Conservation (phyloP, 306 rosid species). For the Delonix regia region DNA sequence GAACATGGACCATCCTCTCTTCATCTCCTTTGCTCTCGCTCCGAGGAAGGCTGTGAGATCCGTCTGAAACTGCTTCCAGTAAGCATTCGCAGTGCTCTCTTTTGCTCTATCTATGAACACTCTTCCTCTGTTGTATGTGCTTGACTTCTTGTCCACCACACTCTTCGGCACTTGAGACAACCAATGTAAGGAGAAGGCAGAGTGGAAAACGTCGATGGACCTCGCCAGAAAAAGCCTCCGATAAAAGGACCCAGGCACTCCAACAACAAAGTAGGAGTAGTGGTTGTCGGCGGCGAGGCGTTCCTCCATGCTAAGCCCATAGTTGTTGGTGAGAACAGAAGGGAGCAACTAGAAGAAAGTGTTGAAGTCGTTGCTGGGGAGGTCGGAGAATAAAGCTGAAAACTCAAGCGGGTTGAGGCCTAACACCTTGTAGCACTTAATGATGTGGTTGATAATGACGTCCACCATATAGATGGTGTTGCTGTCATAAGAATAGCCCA, state of each 20-base stretch:
- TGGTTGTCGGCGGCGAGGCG: constrained; percentile 80
- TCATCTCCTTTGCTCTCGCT: constrained; percentile 84
- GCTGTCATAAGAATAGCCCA: constrained; percentile 88
- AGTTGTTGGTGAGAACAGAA: constrained; percentile 42
- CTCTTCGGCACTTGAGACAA: constrained; percentile 90
- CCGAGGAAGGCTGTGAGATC: constrained; percentile 73
- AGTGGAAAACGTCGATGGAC: constrained; percentile 81
- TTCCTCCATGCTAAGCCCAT: constrained; percentile 91
- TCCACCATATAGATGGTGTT: constrained; percentile 82
- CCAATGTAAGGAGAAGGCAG: constrained; percentile 97
- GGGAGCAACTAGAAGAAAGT: constrained; percentile 93
- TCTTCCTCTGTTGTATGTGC: constrained; percentile 82
- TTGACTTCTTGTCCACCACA: constrained; percentile 68
- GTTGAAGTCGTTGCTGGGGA: constrained; percentile 94
- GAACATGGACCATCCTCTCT: constrained; percentile 91
- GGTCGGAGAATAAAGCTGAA: constrained; percentile 93
- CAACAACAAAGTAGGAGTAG: constrained; percentile 87
- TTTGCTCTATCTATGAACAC: constrained; percentile 87
- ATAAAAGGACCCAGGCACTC: constrained; percentile 92
- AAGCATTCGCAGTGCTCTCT: constrained; percentile 72
- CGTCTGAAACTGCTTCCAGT: constrained; percentile 79
- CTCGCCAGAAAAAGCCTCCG: constrained; percentile 80
- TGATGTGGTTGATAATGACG: constrained; percentile 78
- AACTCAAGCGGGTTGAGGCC: constrained; percentile 79
- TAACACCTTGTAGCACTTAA: constrained; percentile 72